These are phyloP conservation scores for Tothia fuscella DNA, from an alignment of 2,329 filamentous ascomycete species.

Conservation along the genomic window DNA sequence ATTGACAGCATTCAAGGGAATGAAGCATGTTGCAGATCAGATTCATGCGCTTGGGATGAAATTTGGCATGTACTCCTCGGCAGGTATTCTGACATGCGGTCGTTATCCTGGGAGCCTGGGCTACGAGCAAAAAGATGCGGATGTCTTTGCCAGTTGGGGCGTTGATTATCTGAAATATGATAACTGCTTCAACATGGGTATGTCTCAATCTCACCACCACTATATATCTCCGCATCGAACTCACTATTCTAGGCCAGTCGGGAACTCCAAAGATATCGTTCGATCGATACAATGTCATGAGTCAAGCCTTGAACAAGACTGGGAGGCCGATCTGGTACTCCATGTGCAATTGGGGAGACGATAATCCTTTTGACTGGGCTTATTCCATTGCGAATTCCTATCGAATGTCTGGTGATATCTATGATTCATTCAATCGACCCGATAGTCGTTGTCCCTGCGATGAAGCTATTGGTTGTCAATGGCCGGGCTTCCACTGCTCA, in stretches of 20 bases:
- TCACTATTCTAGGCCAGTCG: constrained; percentile 40
- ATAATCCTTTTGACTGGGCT: constrained; percentile 31
- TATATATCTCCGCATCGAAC: too few relatives aligned
- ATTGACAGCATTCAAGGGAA: constrained; percentile 21
- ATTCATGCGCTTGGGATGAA: constrained; percentile 37
- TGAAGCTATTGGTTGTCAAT: constrained; percentile 29
- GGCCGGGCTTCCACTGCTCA: constrained; percentile 36
- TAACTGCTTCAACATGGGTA: constrained; percentile 33
- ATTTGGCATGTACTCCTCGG: constrained; percentile 42
- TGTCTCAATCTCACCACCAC: background rate
- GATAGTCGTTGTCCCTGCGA: constrained; percentile 31
- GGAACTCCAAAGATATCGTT: constrained; percentile 35
- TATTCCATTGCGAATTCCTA: constrained; percentile 36
- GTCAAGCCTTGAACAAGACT: constrained; percentile 35
- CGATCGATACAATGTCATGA: constrained; percentile 37
- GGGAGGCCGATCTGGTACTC: constrained; percentile 34
- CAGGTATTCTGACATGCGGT: constrained; percentile 32
- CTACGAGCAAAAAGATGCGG: constrained; percentile 41
- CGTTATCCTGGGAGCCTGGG: constrained; percentile 33
- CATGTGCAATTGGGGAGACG: constrained; percentile 39
- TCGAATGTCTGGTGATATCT: constrained; percentile 36
- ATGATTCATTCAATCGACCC: constrained; percentile 33
- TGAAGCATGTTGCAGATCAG: constrained; percentile 33
- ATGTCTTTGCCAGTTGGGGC: constrained; percentile 39
- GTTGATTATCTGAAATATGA: constrained; percentile 42